Evolutionary conservation across 2,329 filamentous ascomycete genomes (phyloP).

Genomic region (Coniochaeta hoffmannii): DNA sequence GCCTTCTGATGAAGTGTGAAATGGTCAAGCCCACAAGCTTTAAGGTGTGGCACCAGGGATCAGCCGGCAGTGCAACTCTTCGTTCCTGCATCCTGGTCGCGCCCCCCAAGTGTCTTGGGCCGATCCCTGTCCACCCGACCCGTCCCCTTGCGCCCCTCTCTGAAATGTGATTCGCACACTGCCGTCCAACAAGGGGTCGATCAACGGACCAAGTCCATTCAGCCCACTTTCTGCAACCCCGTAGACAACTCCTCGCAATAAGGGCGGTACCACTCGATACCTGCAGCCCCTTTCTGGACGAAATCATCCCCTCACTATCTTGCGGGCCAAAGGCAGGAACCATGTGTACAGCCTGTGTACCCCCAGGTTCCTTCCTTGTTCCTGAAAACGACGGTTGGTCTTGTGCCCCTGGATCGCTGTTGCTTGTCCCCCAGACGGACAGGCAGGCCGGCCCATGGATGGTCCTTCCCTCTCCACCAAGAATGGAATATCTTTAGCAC

Average conservation of each 20-base stretch:
- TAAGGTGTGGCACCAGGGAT: constrained; percentile 3
- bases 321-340: neutral
- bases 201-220: neutral
- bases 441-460: neutral
- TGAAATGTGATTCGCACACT: neutral
- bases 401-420: neutral
- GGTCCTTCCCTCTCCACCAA: constrained; percentile 1
- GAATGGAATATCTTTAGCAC: constrained; percentile 1
- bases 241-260: neutral
- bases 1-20: neutral
- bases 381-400: constrained; percentile 1
- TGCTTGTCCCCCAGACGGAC: neutral
- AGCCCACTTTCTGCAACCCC: neutral
- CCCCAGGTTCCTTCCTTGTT: neutral
- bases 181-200: constrained; percentile 1
- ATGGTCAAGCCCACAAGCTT: neutral
- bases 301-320: neutral
- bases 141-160: neutral
- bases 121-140: neutral
- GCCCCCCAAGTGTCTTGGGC: neutral
- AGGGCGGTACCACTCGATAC: neutral
- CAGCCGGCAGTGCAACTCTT: neutral
- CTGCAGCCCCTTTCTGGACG: neutral
- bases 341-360: neutral
- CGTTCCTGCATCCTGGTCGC: constrained; percentile 1